Evolutionary conservation across 225 moss, liverwort and hornwort species (phyloP).

Genomic region (Marchantia paleacea): DNA sequence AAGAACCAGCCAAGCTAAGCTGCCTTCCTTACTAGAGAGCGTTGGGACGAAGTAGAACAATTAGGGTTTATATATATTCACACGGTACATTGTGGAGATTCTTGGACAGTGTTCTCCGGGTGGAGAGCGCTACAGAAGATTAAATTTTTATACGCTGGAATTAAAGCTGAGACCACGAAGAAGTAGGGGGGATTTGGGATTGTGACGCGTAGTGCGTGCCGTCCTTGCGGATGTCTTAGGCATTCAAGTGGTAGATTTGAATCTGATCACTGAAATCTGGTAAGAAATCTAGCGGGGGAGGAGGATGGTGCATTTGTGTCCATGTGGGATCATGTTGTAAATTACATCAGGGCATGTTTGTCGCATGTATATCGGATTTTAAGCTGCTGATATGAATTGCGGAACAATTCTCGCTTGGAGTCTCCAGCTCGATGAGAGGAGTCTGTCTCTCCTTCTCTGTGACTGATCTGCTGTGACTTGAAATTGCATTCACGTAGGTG

Average conservation of each 20-base stretch:
- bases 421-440: not conserved
- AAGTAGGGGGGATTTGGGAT: not conserved
- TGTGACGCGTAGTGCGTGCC: not conserved
- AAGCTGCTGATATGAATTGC: not conserved
- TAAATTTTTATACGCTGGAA: not conserved
- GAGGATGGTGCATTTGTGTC: not conserved
- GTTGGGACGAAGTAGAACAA: not conserved
- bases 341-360: not conserved
- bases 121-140: not conserved
- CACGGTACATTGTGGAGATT: not conserved
- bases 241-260: not conserved
- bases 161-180: not conserved
- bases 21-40: not conserved
- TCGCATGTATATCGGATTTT: not conserved
- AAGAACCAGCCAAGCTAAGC: not conserved
- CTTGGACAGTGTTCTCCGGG: not conserved
- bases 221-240: not conserved
- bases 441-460: not conserved
- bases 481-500: not conserved
- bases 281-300: no score
- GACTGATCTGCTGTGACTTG: not conserved
- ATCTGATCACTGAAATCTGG: not conserved
- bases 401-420: not conserved
- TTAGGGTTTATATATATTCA: slow-evolving; percentile 7
- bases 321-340: not conserved